Evolutionary conservation across 2,329 filamentous ascomycete species (phyloP), one percentile per base, ranked within the genome.

Genomic region (Raffaelea ambrosiae): DNA sequence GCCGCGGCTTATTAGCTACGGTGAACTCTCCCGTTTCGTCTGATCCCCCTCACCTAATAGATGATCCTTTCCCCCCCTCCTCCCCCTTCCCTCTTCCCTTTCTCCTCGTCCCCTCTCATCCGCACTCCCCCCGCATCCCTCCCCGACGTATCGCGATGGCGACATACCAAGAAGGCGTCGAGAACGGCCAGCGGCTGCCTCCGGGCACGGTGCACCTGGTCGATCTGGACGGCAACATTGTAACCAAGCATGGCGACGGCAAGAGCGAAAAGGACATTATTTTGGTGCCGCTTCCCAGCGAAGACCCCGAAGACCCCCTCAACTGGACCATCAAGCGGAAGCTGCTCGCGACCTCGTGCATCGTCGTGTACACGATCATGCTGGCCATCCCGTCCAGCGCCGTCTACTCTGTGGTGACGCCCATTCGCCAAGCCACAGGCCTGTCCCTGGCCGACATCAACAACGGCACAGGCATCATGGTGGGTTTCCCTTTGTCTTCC

Each of bases 171-270:
- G 44, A 46, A 23, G 44, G 38, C 38, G 29, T 46, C 18, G 50
- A 42, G 38, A 38, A 39, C 18, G 45, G 44, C 38, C 38, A 46
- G 38, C 44, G 44, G 11, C 26, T 46, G 18, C 46, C 46, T 23
- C 67, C 68, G 1, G 69, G 69, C 19, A 72, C 69, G 0, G 62
- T 71, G 23, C 63, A 63, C 2, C 59, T 72, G n/a, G 60, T 71
- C 14, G 69, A 72, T 49, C 49, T 66, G 7, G 57, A 65, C 21
- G 55, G 49, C 40, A 52, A 45, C 18, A 54, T 57, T 35, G 55
- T 54, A 21, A 55, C 54, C 16, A 47, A 54, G 7, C 61, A 65
- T 52, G 61, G 61, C 13, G 35, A 14, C 18, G 35, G 26, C 18
- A 47, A 50, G 23, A 51, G 58, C 8, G 59, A 61, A 16, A 60